phyloP scores from a whole-genome alignment of 2,329 filamentous ascomycete genomes.

The Boeremia exigua region DNA sequence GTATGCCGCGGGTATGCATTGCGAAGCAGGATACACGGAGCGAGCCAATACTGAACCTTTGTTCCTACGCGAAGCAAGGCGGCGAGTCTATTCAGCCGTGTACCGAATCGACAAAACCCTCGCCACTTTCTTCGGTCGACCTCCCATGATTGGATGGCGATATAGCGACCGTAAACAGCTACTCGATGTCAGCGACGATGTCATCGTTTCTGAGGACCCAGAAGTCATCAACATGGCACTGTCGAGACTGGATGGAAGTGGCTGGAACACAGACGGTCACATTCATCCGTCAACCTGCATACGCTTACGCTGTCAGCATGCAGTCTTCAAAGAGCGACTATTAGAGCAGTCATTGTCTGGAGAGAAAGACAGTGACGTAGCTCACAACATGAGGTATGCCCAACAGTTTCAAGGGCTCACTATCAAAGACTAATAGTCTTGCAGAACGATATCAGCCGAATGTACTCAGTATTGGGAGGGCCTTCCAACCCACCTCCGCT shows the following conservation, averaged over 20 bases:
- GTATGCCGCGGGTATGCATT: slow-evolving; percentile 44
- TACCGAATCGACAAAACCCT: slow-evolving; percentile 45
- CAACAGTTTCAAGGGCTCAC: too few species aligned
- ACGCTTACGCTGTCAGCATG: slow-evolving; percentile 34
- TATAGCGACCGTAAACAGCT: slow-evolving; percentile 42
- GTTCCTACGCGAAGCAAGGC: slow-evolving; percentile 41
- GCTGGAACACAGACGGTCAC: slow-evolving; percentile 41
- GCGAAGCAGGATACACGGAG: slow-evolving; percentile 37
- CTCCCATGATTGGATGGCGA: slow-evolving; percentile 43
- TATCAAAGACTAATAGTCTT: not conserved
- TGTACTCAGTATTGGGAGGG: slow-evolving; percentile 37
- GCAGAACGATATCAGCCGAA: slow-evolving; percentile 37
- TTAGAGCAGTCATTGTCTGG: slow-evolving; percentile 43
- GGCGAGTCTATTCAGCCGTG: slow-evolving; percentile 36
- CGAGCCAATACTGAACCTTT: slow-evolving; percentile 29
- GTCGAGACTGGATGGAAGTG: slow-evolving; percentile 35
- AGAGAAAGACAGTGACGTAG: slow-evolving; percentile 36
- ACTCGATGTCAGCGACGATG: slow-evolving; percentile 41
- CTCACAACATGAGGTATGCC: slow-evolving; percentile 39
- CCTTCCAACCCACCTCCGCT: slow-evolving; percentile 40
- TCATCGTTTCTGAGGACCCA: slow-evolving; percentile 32
- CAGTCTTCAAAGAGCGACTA: slow-evolving; percentile 40
- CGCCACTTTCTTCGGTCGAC: slow-evolving; percentile 44
- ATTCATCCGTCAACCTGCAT: slow-evolving; percentile 37
- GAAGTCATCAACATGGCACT: slow-evolving; percentile 33